Conservation (phyloP, 2,329 filamentous ascomycete genomes). For the Pseudogymnoascus sp. region DNA sequence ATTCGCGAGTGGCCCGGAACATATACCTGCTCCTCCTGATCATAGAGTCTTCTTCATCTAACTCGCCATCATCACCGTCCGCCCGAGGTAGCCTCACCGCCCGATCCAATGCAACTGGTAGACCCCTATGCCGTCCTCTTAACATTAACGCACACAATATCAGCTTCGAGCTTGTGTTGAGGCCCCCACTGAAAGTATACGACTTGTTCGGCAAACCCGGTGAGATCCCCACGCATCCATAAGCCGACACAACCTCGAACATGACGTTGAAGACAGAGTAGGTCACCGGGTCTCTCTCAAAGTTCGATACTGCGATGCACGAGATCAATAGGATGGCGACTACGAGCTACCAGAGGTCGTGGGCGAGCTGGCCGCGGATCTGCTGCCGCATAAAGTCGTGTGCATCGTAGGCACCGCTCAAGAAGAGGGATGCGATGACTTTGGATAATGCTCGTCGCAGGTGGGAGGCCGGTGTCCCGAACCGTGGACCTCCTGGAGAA, state of each 20-base stretch:
- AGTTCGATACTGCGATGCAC: slow-evolving; percentile 66
- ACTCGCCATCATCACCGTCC: background rate
- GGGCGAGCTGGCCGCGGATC: slow-evolving; percentile 85
- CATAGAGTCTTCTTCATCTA: background rate
- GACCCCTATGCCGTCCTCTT: slow-evolving; percentile 42
- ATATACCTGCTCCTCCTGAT: background rate
- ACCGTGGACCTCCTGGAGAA: background rate
- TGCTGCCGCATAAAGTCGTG: slow-evolving; percentile 81
- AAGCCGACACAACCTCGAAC: slow-evolving; percentile 81
- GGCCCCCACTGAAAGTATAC: slow-evolving; percentile 69
- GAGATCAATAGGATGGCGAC: slow-evolving; percentile 85
- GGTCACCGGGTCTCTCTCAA: slow-evolving; percentile 26
- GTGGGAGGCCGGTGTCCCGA: background rate
- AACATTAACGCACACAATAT: slow-evolving; percentile 47
- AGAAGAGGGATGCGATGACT: slow-evolving; percentile 18
- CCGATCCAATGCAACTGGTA: slow-evolving; percentile 46
- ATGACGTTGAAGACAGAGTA: slow-evolving; percentile 53
- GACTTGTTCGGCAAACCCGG: slow-evolving; percentile 67
- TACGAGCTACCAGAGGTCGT: slow-evolving; percentile 96
- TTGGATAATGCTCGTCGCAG: background rate
- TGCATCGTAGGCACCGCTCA: slow-evolving; percentile 45
- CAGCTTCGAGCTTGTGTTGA: slow-evolving; percentile 55
- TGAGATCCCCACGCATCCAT: slow-evolving; percentile 82
- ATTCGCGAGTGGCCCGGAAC: background rate
- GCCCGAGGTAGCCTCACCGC: slow-evolving; percentile 36